Evolutionary conservation across 2,329 filamentous ascomycete genomes (phyloP).

Genomic region (Botrytis hyacinthi): DNA sequence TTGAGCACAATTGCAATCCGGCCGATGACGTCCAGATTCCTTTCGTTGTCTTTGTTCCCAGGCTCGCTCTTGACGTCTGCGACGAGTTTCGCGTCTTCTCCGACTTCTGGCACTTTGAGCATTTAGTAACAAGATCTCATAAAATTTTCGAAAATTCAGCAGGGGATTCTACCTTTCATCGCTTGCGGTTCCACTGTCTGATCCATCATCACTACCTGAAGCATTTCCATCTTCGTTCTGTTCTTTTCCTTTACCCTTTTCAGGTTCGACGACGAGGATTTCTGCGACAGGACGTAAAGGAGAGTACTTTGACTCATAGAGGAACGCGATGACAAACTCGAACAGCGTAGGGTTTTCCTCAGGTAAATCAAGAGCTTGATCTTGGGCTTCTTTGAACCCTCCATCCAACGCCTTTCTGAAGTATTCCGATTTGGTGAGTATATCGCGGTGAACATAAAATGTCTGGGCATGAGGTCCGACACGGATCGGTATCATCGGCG

Average conservation of each 20-base stretch:
- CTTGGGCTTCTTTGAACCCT: constrained; percentile 46
- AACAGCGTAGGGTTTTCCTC: constrained; percentile 53
- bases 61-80: constrained; percentile 40
- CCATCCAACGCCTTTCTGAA: constrained; percentile 51
- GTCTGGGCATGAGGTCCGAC: constrained; percentile 48
- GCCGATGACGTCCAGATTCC: constrained; percentile 46
- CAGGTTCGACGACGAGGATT: constrained; percentile 29
- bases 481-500: constrained; percentile 46
- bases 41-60: constrained; percentile 45
- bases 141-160: neutral
- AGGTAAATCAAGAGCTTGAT: constrained; percentile 49
- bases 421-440: constrained; percentile 48
- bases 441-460: constrained; percentile 49
- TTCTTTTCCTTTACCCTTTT: constrained; percentile 47
- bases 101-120: constrained; percentile 37
- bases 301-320: constrained; percentile 49
- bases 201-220: constrained; percentile 34
- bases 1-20: constrained; percentile 45
- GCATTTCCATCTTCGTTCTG: constrained; percentile 33
- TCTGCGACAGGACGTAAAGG: constrained; percentile 47
- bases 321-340: constrained; percentile 50
- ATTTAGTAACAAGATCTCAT: constrained; percentile 17
- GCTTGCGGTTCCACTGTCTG: constrained; percentile 40
- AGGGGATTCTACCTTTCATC: constrained; percentile 39
- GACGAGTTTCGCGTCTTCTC: constrained; percentile 39